phyloP scores from a whole-genome alignment of 2,329 filamentous ascomycete species.

The Curvularia lunata region DNA sequence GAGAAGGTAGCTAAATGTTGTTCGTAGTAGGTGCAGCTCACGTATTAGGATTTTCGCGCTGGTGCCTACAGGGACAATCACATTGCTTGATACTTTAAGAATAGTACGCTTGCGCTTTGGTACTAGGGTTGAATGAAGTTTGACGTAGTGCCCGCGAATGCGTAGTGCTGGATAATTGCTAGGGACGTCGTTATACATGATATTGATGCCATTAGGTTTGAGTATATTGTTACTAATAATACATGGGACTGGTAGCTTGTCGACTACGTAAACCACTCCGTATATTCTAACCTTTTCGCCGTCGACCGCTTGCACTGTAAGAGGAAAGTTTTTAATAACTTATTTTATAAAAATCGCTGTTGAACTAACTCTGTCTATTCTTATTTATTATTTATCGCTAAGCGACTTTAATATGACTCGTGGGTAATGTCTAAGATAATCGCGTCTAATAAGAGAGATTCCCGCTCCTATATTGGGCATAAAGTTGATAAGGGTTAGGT shows the following conservation, averaged over 20 bases:
- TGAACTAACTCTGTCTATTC: neutral
- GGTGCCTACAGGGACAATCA: neutral
- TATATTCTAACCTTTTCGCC: neutral
- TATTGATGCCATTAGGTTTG: neutral
- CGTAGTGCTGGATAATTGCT: neutral
- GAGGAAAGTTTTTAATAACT: neutral
- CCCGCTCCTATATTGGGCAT: neutral
- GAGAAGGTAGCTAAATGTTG: neutral
- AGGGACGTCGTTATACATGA: neutral
- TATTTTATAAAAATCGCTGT: neutral
- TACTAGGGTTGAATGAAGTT: neutral
- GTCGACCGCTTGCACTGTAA: neutral
- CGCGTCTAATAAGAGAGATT: neutral
- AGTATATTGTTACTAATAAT: neutral
- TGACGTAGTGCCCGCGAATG: neutral
- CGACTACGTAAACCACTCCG: neutral
- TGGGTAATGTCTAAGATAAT: neutral
- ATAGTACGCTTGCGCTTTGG: neutral
- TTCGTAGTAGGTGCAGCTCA: neutral
- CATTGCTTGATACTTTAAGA: neutral
- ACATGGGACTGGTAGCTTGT: neutral
- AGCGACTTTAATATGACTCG: neutral
- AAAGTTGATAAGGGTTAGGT: neutral
- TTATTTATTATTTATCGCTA: neutral
- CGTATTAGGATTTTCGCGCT: neutral